These are phyloP conservation scores for Calonectria hawksworthii DNA, from an alignment of 2,329 filamentous ascomycete species.

Conservation along the genomic window DNA sequence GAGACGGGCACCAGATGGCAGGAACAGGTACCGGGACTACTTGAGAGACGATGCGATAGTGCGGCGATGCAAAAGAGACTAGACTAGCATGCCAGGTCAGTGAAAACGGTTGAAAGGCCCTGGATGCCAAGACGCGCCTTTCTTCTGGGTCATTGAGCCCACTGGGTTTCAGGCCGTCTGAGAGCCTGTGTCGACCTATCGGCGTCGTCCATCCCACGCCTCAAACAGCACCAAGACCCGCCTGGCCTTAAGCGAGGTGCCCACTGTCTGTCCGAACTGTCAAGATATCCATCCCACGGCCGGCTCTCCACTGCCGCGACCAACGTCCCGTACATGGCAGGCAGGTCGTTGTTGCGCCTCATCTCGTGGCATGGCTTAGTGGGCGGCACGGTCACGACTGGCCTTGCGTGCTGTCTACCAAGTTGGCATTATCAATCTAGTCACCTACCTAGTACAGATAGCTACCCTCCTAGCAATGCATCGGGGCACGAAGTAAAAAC, in stretches of 20 bases:
- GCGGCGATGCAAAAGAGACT: not conserved
- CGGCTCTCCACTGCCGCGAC: constrained; percentile 17
- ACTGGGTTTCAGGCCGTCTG: constrained; percentile 46
- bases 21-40: not conserved
- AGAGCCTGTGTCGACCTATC: constrained; percentile 40
- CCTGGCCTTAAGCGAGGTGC: constrained; percentile 46
- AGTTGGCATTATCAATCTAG: not conserved
- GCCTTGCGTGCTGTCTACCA: not conserved
- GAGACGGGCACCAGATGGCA: constrained; percentile 3
- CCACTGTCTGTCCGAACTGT: constrained; percentile 26
- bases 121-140: constrained; percentile 20
- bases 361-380: constrained; percentile 11
- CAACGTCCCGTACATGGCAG: constrained; percentile 7
- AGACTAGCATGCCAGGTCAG: constrained; percentile 1
- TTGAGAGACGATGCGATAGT: not conserved
- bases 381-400: not conserved
- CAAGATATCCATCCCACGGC: constrained; percentile 1
- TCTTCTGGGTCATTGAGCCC: constrained; percentile 38
- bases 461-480: not conserved
- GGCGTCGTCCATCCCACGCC: constrained; percentile 32
- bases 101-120: constrained; percentile 6
- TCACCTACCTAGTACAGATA: not conserved
- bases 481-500: not conserved
- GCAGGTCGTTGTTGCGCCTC: constrained; percentile 6
- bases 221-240: constrained; percentile 43